These are phyloP conservation scores for Chaetomiaceae sp. DNA, from an alignment of 2,329 filamentous ascomycete species.

Conservation along the genomic window DNA sequence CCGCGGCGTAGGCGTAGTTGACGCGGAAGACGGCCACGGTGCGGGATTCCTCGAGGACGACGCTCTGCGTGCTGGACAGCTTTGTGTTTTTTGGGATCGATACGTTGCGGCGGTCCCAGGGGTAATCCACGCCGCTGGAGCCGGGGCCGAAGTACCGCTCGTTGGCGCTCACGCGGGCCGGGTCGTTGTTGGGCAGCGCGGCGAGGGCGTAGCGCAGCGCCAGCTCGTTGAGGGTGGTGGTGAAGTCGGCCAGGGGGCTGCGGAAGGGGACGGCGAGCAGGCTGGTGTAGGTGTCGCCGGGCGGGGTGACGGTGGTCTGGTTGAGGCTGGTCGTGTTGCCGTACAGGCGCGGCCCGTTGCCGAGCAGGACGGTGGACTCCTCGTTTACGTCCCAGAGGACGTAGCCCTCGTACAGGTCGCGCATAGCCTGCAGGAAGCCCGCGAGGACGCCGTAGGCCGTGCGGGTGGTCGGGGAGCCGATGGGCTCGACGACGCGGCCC, in stretches of 20 bases:
- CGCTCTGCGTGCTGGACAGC: background rate
- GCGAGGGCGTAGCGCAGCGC: background rate
- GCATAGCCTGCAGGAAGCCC: background rate
- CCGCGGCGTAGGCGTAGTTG: background rate
- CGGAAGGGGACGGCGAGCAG: background rate
- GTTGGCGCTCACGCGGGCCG: background rate
- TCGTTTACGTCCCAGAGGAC: background rate
- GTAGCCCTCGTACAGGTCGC: background rate
- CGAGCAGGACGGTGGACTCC: background rate
- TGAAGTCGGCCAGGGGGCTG: background rate
- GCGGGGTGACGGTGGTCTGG: background rate
- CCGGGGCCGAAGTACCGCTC: too few species aligned
- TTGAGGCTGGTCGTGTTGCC: background rate
- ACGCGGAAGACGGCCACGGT: background rate
- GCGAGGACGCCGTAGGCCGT: background rate
- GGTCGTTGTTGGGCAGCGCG: background rate
- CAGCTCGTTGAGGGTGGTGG: background rate
- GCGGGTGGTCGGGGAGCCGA: background rate
- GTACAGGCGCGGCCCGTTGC: background rate
- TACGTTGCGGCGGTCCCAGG: background rate
- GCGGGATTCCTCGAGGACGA: background rate
- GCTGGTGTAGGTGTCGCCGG: background rate
- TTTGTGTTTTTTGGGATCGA: background rate
- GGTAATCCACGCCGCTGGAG: background rate
- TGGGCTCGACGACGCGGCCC: background rate